Evolutionary conservation across 2,329 filamentous ascomycete genomes (phyloP).

Genomic region (Elsinoe fawcettii): DNA sequence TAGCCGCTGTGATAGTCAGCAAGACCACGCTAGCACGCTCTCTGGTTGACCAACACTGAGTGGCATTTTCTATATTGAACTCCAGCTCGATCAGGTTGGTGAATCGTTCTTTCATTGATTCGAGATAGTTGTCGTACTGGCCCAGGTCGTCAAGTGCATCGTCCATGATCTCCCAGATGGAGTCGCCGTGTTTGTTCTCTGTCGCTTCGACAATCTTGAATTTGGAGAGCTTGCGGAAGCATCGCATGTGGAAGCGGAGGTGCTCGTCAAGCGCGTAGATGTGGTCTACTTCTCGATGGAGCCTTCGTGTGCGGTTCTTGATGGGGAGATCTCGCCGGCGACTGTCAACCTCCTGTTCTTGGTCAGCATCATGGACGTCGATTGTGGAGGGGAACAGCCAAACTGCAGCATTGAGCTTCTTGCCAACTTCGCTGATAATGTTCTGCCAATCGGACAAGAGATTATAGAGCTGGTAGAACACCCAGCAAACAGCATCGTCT

Average conservation of each 20-base stretch:
- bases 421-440: slow-evolving; percentile 29
- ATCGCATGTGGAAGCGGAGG: slow-evolving; percentile 29
- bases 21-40: too few relatives aligned
- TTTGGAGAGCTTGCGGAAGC: slow-evolving; percentile 30
- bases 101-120: slow-evolving; percentile 31
- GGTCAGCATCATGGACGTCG: slow-evolving; percentile 9
- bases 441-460: slow-evolving; percentile 34
- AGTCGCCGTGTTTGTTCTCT: slow-evolving; percentile 26
- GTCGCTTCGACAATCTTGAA: slow-evolving; percentile 26
- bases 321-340: slow-evolving; percentile 29
- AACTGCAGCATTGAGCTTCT: slow-evolving; percentile 28
- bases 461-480: slow-evolving; percentile 29
- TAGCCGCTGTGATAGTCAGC: slow-evolving; percentile 22
- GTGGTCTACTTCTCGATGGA: slow-evolving; percentile 31
- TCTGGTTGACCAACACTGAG: slow-evolving; percentile 21
- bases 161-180: slow-evolving; percentile 31
- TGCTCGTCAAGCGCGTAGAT: slow-evolving; percentile 32
- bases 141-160: slow-evolving; percentile 31
- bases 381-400: neutral
- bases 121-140: slow-evolving; percentile 29
- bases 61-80: slow-evolving; percentile 33
- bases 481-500: slow-evolving; percentile 32
- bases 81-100: slow-evolving; percentile 34
- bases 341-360: slow-evolving; percentile 26
- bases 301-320: slow-evolving; percentile 26